Base-by-base conservation (phyloP, 768 basidiomycete species). In the Leucosporidium yakuticum region DNA sequence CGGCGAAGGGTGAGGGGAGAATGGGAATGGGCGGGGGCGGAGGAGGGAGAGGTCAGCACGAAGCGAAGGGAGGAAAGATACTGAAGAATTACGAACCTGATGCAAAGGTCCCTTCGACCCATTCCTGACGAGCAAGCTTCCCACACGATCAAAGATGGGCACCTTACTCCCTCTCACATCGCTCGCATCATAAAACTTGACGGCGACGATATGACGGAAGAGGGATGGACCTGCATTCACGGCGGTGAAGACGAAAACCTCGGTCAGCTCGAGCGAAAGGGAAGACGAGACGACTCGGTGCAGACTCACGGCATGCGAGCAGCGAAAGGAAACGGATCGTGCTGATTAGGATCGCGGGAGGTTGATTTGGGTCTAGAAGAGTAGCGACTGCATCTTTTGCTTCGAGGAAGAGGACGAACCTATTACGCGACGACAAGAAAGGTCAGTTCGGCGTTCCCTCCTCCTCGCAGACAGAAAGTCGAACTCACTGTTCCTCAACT, bases 81-180 rank as follows among this genome's bases (percentile, higher is more conserved):
- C 7, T 4, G 2, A 32, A 21, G 32, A 39, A 12, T 6, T 6
- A 39, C 57, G 36, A 17, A 59, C 57, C 34, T 36, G 34, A 9
- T 39, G 21, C 23, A 27, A 20, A 34, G 57, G n/a, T 23, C 36
- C 57, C 29, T 59, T 59, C 31, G 31, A 21, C 31, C 12, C 36
- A 8, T 39, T n/a, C 11, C 48, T 25, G 4, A 54, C 60, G 20
- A 72, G 59, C 4, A 72, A 39, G 14, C 60, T 61, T 21, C 62
- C 65, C 11, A 69, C 53, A 6, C 71, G 61, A 20, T 72, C 71
- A 8, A 64, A 63, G 39, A 72, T 51, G 29, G 71, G 71, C 4
- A 72, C 27, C 21, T 25, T 48, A 6, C 58, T 58, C 2, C 31
- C 5, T 7, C 59, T 25, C 5, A 65, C 58, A 36, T 72, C 71